These are phyloP conservation scores for Eucalyptus microcorys DNA, from an alignment of 345 rosid species.

Conservation along the genomic window DNA sequence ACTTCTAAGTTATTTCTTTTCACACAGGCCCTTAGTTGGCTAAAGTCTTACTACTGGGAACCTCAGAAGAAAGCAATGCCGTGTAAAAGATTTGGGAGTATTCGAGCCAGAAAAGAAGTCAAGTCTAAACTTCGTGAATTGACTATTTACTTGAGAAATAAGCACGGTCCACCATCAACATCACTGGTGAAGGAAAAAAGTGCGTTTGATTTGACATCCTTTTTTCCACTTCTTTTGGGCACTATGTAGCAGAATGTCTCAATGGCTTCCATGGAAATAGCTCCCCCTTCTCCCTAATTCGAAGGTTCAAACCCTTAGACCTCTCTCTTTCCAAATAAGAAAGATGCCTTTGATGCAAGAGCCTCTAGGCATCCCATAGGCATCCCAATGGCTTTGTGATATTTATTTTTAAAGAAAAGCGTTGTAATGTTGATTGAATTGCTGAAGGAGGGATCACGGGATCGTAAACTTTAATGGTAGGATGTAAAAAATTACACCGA, in stretches of 20 bases:
- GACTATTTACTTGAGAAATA: conserved; percentile 30
- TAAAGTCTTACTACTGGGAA: conserved; percentile 73
- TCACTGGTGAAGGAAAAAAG: not conserved
- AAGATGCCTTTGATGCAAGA: not conserved
- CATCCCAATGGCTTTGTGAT: not conserved
- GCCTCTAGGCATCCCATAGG: not conserved
- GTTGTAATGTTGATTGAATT: not conserved
- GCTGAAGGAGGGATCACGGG: not conserved
- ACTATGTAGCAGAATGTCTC: not conserved
- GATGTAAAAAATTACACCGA: not conserved
- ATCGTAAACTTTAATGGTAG: not conserved
- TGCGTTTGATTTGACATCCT: conserved; percentile 1
- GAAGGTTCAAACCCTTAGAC: not conserved
- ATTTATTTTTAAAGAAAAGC: not conserved
- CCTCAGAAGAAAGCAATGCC: conserved; percentile 59
- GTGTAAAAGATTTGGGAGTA: conserved; percentile 33
- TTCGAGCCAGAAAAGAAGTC: conserved; percentile 44
- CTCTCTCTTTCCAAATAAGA: not conserved
- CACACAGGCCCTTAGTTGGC: conserved; percentile 80
- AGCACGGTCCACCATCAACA: not conserved
- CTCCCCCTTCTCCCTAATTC: not conserved
- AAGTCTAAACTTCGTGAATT: conserved; percentile 48
- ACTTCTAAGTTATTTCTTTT: not conserved
- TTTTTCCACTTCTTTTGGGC: not conserved
- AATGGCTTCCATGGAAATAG: not conserved